Percentiles rank a stretch among this genome's conserved stretches.
phyloP scores from a whole-genome alignment of 495 filamentous ascomycete genomes.

The Penicillium argentinense region DNA sequence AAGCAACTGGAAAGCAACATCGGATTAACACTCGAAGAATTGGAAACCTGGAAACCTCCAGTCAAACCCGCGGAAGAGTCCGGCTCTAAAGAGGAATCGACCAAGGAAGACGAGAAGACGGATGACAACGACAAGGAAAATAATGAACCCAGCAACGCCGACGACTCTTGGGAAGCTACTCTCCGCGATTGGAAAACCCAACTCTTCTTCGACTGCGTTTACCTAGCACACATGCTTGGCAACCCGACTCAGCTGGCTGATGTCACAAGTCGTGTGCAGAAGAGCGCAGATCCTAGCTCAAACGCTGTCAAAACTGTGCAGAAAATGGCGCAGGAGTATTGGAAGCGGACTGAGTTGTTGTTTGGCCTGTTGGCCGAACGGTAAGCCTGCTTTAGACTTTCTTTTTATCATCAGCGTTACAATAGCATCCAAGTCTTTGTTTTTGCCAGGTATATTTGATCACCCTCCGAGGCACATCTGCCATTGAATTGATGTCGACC shows the following conservation, averaged over 20 bases:
- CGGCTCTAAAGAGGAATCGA: conserved; percentile 5
- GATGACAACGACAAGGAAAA: not conserved
- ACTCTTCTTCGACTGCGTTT: conserved; percentile 73
- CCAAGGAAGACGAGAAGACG: conserved; percentile 2
- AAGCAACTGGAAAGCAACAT: conserved; percentile 27
- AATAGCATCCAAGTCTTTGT: not conserved
- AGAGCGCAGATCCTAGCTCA: conserved; percentile 44
- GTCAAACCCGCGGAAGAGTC: not conserved
- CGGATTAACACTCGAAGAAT: conserved; percentile 20
- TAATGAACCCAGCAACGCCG: not conserved
- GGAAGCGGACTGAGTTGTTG: conserved; percentile 74
- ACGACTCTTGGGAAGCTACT: conserved; percentile 9
- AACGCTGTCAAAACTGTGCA: conserved; percentile 48
- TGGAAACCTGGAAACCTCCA: conserved; percentile 15
- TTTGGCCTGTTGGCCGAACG: conserved; percentile 57
- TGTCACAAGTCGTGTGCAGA: conserved; percentile 45
- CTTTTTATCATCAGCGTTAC: not conserved
- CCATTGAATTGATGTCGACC: too few species aligned
- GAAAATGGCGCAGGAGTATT: conserved; percentile 68
- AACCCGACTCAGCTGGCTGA: conserved; percentile 41
- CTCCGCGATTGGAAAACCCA: conserved; percentile 64
- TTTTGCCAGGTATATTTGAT: too few species aligned
- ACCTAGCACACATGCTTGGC: conserved; percentile 55
- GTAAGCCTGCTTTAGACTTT: conserved; percentile 3
- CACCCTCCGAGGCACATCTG: too few species aligned